Percentiles rank a stretch among this genome's conserved stretches.
These are phyloP conservation scores for Pichia insulana DNA, from an alignment of 805 yeast species.

Conservation along the genomic window DNA sequence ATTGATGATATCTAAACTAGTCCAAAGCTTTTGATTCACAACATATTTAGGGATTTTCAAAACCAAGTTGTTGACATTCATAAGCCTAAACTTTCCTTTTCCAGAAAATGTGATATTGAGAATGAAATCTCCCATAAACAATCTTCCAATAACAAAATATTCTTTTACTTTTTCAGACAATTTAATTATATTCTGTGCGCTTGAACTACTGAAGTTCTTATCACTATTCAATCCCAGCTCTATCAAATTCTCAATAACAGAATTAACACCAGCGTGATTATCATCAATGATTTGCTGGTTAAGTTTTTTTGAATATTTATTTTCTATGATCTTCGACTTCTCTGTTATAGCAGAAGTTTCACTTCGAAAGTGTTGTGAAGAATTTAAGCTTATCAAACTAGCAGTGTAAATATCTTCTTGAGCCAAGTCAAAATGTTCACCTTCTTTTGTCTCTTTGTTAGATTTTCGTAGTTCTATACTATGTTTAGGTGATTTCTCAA, in stretches of 20 bases:
- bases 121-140: constrained; percentile 42
- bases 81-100: constrained; percentile 54
- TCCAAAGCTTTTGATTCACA: constrained; percentile 60
- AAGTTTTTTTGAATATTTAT: constrained; percentile 2
- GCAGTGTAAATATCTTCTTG: background rate
- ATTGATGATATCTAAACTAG: constrained; percentile 56
- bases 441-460: no score
- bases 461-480: no score
- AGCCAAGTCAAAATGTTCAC: no score
- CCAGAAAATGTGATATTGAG: constrained; percentile 72
- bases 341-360: background rate
- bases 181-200: constrained; percentile 18
- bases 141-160: constrained; percentile 56
- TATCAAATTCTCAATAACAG: constrained; percentile 1
- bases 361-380: background rate
- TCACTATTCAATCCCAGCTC: background rate
- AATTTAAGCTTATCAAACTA: background rate
- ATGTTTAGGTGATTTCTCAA: no score
- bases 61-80: constrained; percentile 69
- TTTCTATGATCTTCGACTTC: background rate
- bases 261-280: background rate
- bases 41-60: constrained; percentile 55
- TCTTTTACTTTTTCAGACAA: constrained; percentile 73
- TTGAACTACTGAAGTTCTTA: background rate
- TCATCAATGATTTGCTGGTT: constrained; percentile 3